phyloP scores from a whole-genome alignment of 169 alveolate species.

The Ichthyophthirius multifiliis region DNA sequence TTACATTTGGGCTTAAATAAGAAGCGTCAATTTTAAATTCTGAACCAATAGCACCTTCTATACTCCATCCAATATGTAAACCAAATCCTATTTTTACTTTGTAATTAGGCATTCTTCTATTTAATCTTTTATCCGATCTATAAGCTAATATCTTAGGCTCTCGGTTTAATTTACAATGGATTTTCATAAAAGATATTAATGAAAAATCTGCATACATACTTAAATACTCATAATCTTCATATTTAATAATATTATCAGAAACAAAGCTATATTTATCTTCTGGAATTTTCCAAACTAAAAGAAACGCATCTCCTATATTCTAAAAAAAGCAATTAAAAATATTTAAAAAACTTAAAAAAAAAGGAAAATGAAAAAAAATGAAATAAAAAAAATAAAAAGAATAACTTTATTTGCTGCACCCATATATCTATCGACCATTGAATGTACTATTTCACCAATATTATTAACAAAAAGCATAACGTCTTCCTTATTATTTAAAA shows the following conservation, averaged over 20 bases:
- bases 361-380: background rate
- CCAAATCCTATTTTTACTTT: conserved; percentile 82
- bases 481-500: conserved; percentile 35
- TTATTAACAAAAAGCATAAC: conserved; percentile 87
- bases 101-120: conserved; percentile 57
- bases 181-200: conserved; percentile 62
- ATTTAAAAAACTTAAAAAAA: background rate
- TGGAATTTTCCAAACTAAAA: conserved; percentile 44
- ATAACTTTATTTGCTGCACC: conserved; percentile 79
- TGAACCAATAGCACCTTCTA: conserved; percentile 88
- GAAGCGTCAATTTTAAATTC: conserved; percentile 85
- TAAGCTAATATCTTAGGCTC: conserved; percentile 63
- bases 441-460: conserved; percentile 86
- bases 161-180: conserved; percentile 74
- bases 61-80: conserved; percentile 85
- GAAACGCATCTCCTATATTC: conserved; percentile 69
- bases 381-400: background rate
- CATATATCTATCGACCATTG: conserved; percentile 71
- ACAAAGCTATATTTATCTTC: conserved; percentile 26
- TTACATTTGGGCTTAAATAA: conserved; percentile 81
- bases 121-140: conserved; percentile 29
- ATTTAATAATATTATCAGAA: conserved; percentile 27
- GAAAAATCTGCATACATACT: conserved; percentile 42
- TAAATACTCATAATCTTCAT: conserved; percentile 21
- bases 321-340: background rate